These are phyloP conservation scores for Sphaerostilbella broomeana DNA, from an alignment of 2,329 filamentous ascomycete genomes.

Conservation along the genomic window DNA sequence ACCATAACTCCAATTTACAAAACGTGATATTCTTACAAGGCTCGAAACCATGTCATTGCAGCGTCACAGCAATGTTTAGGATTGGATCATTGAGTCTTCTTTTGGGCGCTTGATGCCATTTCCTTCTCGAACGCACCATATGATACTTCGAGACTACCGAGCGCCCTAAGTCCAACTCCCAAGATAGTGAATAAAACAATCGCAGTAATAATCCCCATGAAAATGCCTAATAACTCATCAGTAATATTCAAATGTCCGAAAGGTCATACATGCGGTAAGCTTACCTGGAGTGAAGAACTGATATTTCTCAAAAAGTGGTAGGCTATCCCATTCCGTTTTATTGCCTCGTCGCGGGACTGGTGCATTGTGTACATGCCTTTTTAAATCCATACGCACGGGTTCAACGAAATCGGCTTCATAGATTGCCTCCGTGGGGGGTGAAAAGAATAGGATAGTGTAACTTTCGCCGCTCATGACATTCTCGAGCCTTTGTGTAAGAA, in stretches of 20 bases:
- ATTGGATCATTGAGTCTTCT: constrained; percentile 51
- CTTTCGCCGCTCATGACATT: constrained; percentile 33
- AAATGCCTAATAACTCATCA: constrained; percentile 58
- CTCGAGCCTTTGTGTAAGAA: constrained; percentile 44
- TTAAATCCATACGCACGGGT: constrained; percentile 64
- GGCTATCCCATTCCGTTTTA: constrained; percentile 32
- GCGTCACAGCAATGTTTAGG: neutral
- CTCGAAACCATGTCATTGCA: constrained; percentile 6
- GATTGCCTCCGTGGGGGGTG: constrained; percentile 48
- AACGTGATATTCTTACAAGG: constrained; percentile 11
- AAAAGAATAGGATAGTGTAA: constrained; percentile 73
- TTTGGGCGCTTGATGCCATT: constrained; percentile 80
- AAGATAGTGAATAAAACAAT: constrained; percentile 71
- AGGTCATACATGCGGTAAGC: too few relatives aligned
- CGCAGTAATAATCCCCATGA: constrained; percentile 71
- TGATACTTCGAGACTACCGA: constrained; percentile 77
- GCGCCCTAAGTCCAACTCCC: constrained; percentile 67
- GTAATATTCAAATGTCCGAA: too few relatives aligned
- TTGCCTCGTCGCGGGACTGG: constrained; percentile 33
- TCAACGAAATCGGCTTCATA: constrained; percentile 63
- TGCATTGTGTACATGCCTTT: constrained; percentile 45
- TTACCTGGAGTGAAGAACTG: constrained; percentile 86
- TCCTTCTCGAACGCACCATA: constrained; percentile 97
- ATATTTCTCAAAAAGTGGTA: constrained; percentile 80
- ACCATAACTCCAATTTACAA: constrained; percentile 3